Evolutionary conservation across 345 rosid genomes (phyloP).

Genomic region (Ceriops decandra): DNA sequence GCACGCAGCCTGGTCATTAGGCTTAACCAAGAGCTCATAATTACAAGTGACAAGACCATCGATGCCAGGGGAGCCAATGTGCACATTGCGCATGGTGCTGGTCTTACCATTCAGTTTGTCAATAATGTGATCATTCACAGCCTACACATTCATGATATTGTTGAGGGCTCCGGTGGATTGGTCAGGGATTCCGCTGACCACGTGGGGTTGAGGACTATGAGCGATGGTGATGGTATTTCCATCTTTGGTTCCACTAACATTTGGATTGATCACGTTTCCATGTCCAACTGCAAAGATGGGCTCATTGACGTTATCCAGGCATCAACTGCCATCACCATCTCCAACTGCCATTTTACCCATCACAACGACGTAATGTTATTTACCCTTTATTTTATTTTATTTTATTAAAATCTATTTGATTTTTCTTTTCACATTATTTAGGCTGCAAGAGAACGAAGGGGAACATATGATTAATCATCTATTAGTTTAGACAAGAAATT

Average conservation of each 20-base stretch:
- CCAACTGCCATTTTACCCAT: conserved; percentile 69
- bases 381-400: not conserved
- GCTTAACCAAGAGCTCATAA: conserved; percentile 59
- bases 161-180: conserved; percentile 45
- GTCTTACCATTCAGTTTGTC: conserved; percentile 54
- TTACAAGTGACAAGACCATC: conserved; percentile 66
- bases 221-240: conserved; percentile 84
- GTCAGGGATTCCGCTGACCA: conserved; percentile 61
- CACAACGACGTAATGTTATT: conserved; percentile 57
- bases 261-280: conserved; percentile 82
- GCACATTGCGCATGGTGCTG: conserved; percentile 60
- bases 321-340: conserved; percentile 75
- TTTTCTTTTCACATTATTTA: too few species aligned
- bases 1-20: conserved; percentile 53
- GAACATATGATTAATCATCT: too few species aligned
- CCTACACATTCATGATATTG: conserved; percentile 56
- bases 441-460: too few species aligned
- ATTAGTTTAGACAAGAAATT: too few species aligned
- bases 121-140: conserved; percentile 63
- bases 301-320: conserved; percentile 65
- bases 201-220: conserved; percentile 47
- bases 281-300: conserved; percentile 61
- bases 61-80: conserved; percentile 69
- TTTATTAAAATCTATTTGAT: too few species aligned
- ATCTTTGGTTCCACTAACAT: conserved; percentile 54